Percentiles rank a stretch among this genome's conserved stretches.
phyloP scores from a whole-genome alignment of 169 alveolate species.

The Plasmodium fragile region DNA sequence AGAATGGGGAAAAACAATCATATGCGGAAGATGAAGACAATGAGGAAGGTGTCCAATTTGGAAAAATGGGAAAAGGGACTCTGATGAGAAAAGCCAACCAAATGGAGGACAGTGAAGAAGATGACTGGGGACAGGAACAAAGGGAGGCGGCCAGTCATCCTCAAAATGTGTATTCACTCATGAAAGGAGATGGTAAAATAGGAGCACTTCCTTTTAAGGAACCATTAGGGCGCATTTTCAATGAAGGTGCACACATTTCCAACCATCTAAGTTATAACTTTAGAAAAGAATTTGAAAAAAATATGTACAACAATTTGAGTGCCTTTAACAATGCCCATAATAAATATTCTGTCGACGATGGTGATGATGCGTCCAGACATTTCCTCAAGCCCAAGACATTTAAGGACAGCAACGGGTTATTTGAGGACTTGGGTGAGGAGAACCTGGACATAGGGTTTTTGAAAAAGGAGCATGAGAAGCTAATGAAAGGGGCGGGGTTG shows the following conservation, averaged over 20 bases:
- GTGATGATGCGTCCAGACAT: conserved; percentile 55
- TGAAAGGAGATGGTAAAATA: conserved; percentile 2
- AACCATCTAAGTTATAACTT: conserved; percentile 31
- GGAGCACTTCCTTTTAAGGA: not conserved
- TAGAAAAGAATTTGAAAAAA: conserved; percentile 54
- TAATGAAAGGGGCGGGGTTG: not conserved
- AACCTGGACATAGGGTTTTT: conserved; percentile 34
- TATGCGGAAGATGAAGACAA: not conserved
- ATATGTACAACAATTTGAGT: conserved; percentile 62
- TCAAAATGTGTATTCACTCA: not conserved
- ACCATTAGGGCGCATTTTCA: not conserved
- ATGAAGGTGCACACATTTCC: conserved; percentile 12
- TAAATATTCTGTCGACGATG: not conserved
- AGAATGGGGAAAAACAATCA: not conserved
- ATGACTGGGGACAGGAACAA: not conserved
- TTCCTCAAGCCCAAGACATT: conserved; percentile 61
- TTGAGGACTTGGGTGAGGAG: conserved; percentile 50
- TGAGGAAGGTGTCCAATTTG: not conserved
- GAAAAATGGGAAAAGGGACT: not conserved
- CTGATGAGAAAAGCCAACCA: not conserved
- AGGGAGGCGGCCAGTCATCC: not conserved
- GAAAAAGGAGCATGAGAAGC: conserved; percentile 65
- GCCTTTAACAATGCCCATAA: conserved; percentile 33
- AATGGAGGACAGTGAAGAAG: conserved; percentile 4
- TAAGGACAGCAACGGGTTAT: conserved; percentile 48